A percentile compares a stretch with the other conserved stretches of the same genome.
Conservation (phyloP, 192 early-diverging fungal genomes). For the Jimgerdemannia lactiflua region DNA sequence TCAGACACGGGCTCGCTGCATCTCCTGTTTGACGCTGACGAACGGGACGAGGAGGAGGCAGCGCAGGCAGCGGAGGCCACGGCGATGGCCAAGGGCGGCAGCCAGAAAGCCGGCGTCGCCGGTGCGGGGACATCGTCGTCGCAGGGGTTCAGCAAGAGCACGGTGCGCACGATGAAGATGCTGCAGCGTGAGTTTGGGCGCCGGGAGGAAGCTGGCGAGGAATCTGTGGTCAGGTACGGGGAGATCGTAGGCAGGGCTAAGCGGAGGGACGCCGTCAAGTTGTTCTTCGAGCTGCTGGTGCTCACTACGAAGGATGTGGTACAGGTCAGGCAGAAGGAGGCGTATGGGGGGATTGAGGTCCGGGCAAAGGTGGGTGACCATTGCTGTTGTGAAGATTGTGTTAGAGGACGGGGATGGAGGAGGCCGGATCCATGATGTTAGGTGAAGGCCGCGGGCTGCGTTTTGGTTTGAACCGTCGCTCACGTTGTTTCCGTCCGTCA, state of each 20-base stretch:
- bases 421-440: too few species aligned
- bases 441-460: too few species aligned
- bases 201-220: constrained; percentile 22
- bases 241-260: constrained; percentile 34
- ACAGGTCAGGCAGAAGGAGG: constrained; percentile 69
- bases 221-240: constrained; percentile 6
- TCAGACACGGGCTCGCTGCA: not conserved
- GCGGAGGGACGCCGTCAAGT: constrained; percentile 68
- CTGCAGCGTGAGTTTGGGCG: constrained; percentile 44
- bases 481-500: not conserved
- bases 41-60: constrained; percentile 34
- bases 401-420: too few species aligned
- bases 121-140: constrained; percentile 19
- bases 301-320: constrained; percentile 86
- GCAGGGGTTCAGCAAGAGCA: constrained; percentile 54
- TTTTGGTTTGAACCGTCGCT: not conserved
- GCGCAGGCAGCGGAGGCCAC: constrained; percentile 24
- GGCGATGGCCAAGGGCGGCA: not conserved
- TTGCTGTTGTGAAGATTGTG: not conserved
- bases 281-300: constrained; percentile 94
- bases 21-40: constrained; percentile 10
- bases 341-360: constrained; percentile 85
- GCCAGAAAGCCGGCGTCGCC: not conserved
- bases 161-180: constrained; percentile 61
- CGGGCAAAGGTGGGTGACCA: constrained; percentile 16